Evolutionary conservation across 208 protist species (phyloP).

Genomic region (Trypanosoma platydactyli): DNA sequence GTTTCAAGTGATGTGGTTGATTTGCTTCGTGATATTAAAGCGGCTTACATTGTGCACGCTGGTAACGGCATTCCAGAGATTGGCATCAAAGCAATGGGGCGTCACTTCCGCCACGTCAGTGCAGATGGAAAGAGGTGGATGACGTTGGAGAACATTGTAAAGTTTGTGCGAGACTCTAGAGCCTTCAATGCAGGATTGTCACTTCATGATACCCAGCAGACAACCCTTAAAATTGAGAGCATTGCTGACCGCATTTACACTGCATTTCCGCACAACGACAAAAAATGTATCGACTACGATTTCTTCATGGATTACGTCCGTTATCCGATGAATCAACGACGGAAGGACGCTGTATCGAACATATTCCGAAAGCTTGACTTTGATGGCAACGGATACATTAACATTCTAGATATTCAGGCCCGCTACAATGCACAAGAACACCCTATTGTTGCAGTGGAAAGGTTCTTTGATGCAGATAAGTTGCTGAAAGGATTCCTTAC

Average conservation of each 20-base stretch:
- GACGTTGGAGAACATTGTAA: slow-evolving; percentile 57
- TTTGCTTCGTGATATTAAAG: slow-evolving; percentile 58
- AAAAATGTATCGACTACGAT: slow-evolving; percentile 76
- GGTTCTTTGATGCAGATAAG: slow-evolving; percentile 72
- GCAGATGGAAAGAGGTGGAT: slow-evolving; percentile 86
- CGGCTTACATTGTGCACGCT: slow-evolving; percentile 74
- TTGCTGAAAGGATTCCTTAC: slow-evolving; percentile 83
- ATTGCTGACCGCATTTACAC: slow-evolving; percentile 53
- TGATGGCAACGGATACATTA: slow-evolving; percentile 71
- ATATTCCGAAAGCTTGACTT: slow-evolving; percentile 86
- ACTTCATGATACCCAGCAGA: slow-evolving; percentile 43
- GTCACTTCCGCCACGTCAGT: slow-evolving; percentile 69
- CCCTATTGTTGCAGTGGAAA: slow-evolving; percentile 74
- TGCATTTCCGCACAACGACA: slow-evolving; percentile 71
- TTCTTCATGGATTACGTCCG: slow-evolving; percentile 85
- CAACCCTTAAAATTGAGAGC: slow-evolving; percentile 32
- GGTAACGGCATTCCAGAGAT: slow-evolving; percentile 88
- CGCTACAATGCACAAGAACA: slow-evolving; percentile 84
- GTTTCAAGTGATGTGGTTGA: slow-evolving; percentile 45
- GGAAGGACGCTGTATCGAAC: slow-evolving; percentile 78
- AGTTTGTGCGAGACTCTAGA: slow-evolving; percentile 72
- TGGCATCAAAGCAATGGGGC: slow-evolving; percentile 90
- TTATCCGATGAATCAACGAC: slow-evolving; percentile 75
- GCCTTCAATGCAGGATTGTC: slow-evolving; percentile 43
- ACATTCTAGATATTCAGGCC: slow-evolving; percentile 77